Evolutionary conservation across 148 eudicot species (phyloP).

Genomic region (Camellia sinensis): DNA sequence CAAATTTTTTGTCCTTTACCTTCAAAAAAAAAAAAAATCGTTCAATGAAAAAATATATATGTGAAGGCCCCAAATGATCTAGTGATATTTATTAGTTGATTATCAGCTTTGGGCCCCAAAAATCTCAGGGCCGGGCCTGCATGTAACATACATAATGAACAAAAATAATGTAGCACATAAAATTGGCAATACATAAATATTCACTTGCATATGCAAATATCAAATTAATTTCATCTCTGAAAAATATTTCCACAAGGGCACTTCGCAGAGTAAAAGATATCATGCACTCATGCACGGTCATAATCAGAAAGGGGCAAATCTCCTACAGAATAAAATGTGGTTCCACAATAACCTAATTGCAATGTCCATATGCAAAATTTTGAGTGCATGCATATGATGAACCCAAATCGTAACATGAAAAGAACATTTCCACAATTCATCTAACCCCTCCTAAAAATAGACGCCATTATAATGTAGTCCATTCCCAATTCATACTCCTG

Average conservation of each 20-base stretch:
- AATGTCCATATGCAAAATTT: not conserved
- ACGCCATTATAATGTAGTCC: not conserved
- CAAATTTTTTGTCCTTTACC: too few species aligned
- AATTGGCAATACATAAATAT: not conserved
- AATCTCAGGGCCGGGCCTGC: too few species aligned
- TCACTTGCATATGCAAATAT: not conserved
- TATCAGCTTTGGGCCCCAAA: too few species aligned
- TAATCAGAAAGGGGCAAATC: not conserved
- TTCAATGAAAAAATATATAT: too few species aligned
- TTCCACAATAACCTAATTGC: not conserved
- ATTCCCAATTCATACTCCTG: too few species aligned
- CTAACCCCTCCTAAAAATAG: not conserved
- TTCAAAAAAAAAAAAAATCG: too few species aligned
- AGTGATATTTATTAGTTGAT: too few species aligned
- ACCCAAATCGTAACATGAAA: not conserved
- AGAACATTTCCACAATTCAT: not conserved
- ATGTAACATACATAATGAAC: not conserved
- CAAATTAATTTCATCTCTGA: not conserved
- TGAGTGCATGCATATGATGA: not conserved
- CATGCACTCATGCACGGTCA: not conserved
- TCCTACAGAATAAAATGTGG: not conserved
- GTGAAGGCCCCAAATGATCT: too few species aligned
- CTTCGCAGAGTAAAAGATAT: not conserved
- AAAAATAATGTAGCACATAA: not conserved
- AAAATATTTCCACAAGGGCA: not conserved